Evolutionary conservation across 78 protist genomes (phyloP), one percentile per base, ranked within the genome.

Genomic region (Diacronema lutheri): DNA sequence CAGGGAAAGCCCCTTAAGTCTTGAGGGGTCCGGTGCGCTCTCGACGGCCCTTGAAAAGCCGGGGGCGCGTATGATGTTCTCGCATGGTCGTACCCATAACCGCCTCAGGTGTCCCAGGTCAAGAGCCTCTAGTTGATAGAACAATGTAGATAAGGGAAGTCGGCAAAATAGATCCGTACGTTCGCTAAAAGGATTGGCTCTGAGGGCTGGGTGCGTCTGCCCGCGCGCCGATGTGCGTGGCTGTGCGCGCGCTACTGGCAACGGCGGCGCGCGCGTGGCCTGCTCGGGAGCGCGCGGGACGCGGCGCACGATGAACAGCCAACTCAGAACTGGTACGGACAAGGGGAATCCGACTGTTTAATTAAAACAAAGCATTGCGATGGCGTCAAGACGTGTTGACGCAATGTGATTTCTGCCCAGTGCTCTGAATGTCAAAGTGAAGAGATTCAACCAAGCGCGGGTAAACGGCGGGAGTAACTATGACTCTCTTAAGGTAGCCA

Each of bases 401-500:
- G 86, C 84, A 88, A 86, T 83, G 96, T 94, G 97, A 93, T 90
- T 94, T 93, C 97, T 93, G 96, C 96, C 93, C 96, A 90, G 96
- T 93, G 95, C 95, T 92, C 93, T 88, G 96, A 94, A 92, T 94
- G 96, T 94, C 92, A 90, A 92, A 41, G 94, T 94, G 95, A 89
- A 88, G 97, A 93, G 80, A 95, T 95, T 93, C 95, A 95, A 94
- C 93, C 94, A 93, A 94, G 97, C 96, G 92, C 97, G 95, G 95
- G 96, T 93, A 83, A 93, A 93, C 96, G 93, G 97, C 96, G 96
- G 94, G 96, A 95, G 97, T 95, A 95, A 94, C 96, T 93, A 94
- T 95, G 95, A 93, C 97, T 95, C 96, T 95, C 95, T 95, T 93
- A 92, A 93, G 96, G 95, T 92, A 93, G 96, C 94, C 97, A 93